A percentile compares a stretch with the other conserved stretches of the same genome.
phyloP scores from a whole-genome alignment of 257 asterid genomes.

The Solanum pimpinellifolium region DNA sequence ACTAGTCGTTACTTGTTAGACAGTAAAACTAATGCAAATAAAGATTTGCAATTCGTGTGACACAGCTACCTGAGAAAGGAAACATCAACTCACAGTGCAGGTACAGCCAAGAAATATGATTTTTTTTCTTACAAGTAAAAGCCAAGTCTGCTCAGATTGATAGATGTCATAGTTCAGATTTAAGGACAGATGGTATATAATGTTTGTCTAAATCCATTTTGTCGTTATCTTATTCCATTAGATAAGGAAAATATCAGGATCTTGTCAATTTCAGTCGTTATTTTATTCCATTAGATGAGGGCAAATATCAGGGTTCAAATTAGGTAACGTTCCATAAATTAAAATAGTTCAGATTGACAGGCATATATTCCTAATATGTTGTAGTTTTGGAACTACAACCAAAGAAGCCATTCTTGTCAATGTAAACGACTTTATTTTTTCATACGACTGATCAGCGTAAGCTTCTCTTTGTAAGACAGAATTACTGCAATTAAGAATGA shows the following conservation, averaged over 20 bases:
- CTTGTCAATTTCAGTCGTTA: neutral
- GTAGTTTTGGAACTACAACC: neutral
- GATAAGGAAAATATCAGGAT: neutral
- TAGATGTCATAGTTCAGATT: neutral
- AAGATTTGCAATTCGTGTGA: neutral
- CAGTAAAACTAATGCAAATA: neutral
- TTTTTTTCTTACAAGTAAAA: neutral
- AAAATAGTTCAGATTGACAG: neutral
- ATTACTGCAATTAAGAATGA: neutral
- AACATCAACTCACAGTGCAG: neutral
- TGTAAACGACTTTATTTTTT: neutral
- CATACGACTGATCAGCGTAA: neutral
- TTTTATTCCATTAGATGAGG: neutral
- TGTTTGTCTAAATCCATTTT: neutral
- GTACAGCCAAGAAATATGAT: neutral
- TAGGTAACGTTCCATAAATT: neutral
- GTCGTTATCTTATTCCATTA: neutral
- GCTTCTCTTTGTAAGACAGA: neutral
- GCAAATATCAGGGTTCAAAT: neutral
- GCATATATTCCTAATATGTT: neutral
- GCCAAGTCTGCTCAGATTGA: neutral
- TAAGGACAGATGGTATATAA: neutral
- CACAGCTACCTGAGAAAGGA: neutral
- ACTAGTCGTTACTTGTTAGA: neutral
- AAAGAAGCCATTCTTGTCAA: neutral